Base-by-base conservation (phyloP, 768 basidiomycete species). In the Gloeopeniophorella convolvens region DNA sequence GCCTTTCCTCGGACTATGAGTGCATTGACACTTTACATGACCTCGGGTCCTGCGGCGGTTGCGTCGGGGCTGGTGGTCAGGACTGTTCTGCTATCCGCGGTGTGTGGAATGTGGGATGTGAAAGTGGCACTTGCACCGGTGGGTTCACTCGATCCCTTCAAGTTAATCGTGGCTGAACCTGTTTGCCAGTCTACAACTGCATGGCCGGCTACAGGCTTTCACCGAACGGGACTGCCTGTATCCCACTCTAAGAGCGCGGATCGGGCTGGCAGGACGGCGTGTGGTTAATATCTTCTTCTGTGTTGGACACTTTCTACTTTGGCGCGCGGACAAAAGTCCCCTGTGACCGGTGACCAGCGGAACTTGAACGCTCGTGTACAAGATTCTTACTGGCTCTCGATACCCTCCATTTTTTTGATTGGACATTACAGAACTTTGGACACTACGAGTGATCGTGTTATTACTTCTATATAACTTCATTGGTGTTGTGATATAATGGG, bases 1-100 rank as follows among this genome's bases (percentile, higher is more conserved):
- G 55, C 37, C 30, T 59, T 18, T 57, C 59, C 35, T 71, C 65
- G 27, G 76, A 79, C 48, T 79, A 71, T 57, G 82, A 85, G 60
- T 85, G 82, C 61, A 59, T 89, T 44, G 83, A 90, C 66, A 74
- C 74, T 26, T 57, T 65, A 15, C 68, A 68, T 36, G 85, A 89
- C 51, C 73, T 89, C 39, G 72, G 79, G 51, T 80, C 81, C 12
- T 90, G 88, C 65, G 88, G 87, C 55, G 88, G 89, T 24, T 90
- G 88, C 62, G 65, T 77, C 2, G 72, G 77, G 15, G 65, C 75
- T n/a, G 79, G 79, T 16, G 88, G 88, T 21, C 68, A 79, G 63
- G 83, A 91, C 64, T 91, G 87, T 65, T 80, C 80, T 15, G 66
- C 73, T 37, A 87, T 90, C 57, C 54, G 67, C 37, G 78, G 80